Percentiles rank a stretch among this genome's conserved stretches.
Evolutionary conservation across 176 grass and related monocot genomes (phyloP).

Genomic region (Aegilops tauschii): DNA sequence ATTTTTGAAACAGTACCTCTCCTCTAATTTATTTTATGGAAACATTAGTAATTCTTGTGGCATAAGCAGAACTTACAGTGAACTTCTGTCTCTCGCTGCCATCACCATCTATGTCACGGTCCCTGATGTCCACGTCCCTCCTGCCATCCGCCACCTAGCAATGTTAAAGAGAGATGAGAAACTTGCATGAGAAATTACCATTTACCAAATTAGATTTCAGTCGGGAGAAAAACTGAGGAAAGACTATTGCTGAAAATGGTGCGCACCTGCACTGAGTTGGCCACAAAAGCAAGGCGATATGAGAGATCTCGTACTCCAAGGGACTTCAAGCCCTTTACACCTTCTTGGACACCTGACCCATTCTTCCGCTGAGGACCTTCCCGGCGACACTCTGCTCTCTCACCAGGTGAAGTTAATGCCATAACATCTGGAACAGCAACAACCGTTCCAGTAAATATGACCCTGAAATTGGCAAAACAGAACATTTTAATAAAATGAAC

Average conservation of each 20-base stretch:
- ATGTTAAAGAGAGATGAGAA: slow-evolving; percentile 14
- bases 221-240: background rate
- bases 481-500: background rate
- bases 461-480: slow-evolving; percentile 37
- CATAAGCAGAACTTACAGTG: slow-evolving; percentile 55
- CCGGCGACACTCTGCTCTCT: slow-evolving; percentile 89
- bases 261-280: slow-evolving; percentile 86
- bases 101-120: slow-evolving; percentile 72
- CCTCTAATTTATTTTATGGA: background rate
- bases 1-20: background rate
- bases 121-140: slow-evolving; percentile 75
- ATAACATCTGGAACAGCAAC: slow-evolving; percentile 95
- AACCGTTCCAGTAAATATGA: slow-evolving; percentile 88
- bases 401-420: slow-evolving; percentile 94
- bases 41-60: background rate
- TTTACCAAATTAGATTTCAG: background rate
- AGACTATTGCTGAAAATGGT: slow-evolving; percentile 5
- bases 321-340: slow-evolving; percentile 82
- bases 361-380: slow-evolving; percentile 86
- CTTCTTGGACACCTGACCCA: slow-evolving; percentile 71
- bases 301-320: slow-evolving; percentile 95
- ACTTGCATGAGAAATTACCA: background rate
- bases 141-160: slow-evolving; percentile 84
- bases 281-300: slow-evolving; percentile 89
- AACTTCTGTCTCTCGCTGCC: slow-evolving; percentile 73